Evolutionary conservation across 2,329 filamentous ascomycete genomes (phyloP).

Genomic region (Aspergillus ustus): DNA sequence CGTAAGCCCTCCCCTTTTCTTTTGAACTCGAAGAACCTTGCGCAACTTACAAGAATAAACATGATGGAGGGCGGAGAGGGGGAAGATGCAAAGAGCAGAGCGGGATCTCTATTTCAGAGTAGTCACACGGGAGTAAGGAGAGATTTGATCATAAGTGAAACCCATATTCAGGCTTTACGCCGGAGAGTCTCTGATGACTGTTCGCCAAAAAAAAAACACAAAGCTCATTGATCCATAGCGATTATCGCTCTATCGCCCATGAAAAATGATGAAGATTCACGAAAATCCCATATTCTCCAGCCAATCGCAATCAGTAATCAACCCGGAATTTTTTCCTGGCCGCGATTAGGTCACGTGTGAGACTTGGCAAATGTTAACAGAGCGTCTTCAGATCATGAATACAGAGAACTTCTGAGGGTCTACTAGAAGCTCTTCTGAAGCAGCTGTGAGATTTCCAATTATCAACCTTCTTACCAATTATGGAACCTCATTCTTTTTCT

Average conservation of each 20-base stretch:
- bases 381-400: too few species aligned
- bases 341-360: constrained; percentile 16
- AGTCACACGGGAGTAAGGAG: constrained; percentile 14
- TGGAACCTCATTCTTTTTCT: too few species aligned
- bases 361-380: too few species aligned
- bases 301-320: constrained; percentile 29
- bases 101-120: constrained; percentile 18
- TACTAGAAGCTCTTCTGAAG: not conserved
- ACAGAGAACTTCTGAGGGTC: too few species aligned
- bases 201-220: not conserved
- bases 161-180: constrained; percentile 24
- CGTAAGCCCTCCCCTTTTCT: constrained; percentile 16
- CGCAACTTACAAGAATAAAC: constrained; percentile 55
- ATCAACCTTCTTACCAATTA: too few species aligned
- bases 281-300: constrained; percentile 7
- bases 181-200: constrained; percentile 4
- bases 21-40: not conserved
- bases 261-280: constrained; percentile 6
- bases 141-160: constrained; percentile 10
- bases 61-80: constrained; percentile 34
- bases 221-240: not conserved
- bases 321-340: constrained; percentile 22
- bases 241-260: constrained; percentile 2
- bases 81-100: constrained; percentile 1
- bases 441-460: too few species aligned